Evolutionary conservation across 495 filamentous ascomycete genomes (phyloP).

Genomic region (Bacidia rubella): DNA sequence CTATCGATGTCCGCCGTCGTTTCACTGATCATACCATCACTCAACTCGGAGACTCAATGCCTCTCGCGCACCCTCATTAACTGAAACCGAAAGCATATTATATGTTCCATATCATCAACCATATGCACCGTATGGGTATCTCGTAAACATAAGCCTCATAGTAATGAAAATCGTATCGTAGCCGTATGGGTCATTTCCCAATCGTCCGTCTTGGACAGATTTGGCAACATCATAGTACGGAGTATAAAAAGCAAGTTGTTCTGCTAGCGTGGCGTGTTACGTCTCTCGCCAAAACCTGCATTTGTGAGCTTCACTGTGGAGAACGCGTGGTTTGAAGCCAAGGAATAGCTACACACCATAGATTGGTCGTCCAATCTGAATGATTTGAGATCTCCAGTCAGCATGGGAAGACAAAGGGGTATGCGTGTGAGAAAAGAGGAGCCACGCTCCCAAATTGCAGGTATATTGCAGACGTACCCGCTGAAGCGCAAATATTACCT

Average conservation of each 20-base stretch:
- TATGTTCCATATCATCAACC: background rate
- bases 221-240: too few relatives aligned
- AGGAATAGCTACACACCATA: slow-evolving; percentile 20
- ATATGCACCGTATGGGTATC: background rate
- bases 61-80: too few relatives aligned
- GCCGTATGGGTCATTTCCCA: background rate
- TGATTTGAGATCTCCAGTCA: background rate
- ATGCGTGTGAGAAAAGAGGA: background rate
- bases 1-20: too few relatives aligned
- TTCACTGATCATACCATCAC: too few relatives aligned
- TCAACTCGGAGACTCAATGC: too few relatives aligned
- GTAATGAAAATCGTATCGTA: background rate
- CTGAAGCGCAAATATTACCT: slow-evolving; percentile 51
- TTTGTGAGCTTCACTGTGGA: background rate
- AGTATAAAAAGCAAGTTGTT: too few relatives aligned
- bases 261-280: background rate
- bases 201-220: background rate
- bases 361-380: slow-evolving; percentile 26
- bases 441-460: background rate
- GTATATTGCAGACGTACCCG: slow-evolving; percentile 28
- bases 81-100: too few relatives aligned
- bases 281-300: slow-evolving; percentile 5
- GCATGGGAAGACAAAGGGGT: background rate
- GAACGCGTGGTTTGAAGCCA: background rate
- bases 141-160: background rate